These are phyloP conservation scores for Zostera marina DNA, from an alignment of 116 monocot genomes.

Conservation along the genomic window DNA sequence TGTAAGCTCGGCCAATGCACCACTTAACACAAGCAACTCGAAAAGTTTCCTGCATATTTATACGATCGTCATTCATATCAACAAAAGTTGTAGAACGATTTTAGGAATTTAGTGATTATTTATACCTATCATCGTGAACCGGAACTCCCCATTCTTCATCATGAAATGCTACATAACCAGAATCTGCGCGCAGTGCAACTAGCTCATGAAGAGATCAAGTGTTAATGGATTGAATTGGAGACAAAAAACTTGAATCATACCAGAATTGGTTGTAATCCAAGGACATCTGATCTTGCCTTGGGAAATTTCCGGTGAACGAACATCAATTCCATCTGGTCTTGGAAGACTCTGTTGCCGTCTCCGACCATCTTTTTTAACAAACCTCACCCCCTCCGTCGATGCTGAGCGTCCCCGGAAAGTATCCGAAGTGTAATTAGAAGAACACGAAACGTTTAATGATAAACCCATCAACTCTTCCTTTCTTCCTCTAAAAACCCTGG, in stretches of 20 bases:
- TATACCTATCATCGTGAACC: constrained; percentile 65
- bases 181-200: too few relatives aligned
- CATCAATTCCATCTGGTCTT: constrained; percentile 11
- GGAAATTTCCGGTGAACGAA: constrained; percentile 5
- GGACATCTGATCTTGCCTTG: constrained; percentile 54
- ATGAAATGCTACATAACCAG: constrained; percentile 37
- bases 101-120: too few relatives aligned
- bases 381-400: constrained; percentile 59
- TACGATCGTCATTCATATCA: constrained; percentile 5
- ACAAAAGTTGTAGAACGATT: constrained; percentile 2
- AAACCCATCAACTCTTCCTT: constrained; percentile 48
- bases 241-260: constrained; percentile 11
- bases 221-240: neutral
- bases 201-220: too few relatives aligned
- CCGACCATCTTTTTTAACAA: neutral
- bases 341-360: constrained; percentile 8
- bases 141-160: constrained; percentile 71
- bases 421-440: constrained; percentile 85
- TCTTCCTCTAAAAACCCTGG: constrained; percentile 24
- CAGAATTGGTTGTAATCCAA: constrained; percentile 62
- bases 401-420: constrained; percentile 87
- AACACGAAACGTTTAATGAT: constrained; percentile 76
- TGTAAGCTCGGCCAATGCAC: constrained; percentile 80
- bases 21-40: constrained; percentile 75
- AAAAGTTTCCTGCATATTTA: constrained; percentile 63